Percentiles rank a stretch among this genome's conserved stretches.
phyloP scores from a whole-genome alignment of 495 filamentous ascomycete species.

The Aspergillus homomorphus region DNA sequence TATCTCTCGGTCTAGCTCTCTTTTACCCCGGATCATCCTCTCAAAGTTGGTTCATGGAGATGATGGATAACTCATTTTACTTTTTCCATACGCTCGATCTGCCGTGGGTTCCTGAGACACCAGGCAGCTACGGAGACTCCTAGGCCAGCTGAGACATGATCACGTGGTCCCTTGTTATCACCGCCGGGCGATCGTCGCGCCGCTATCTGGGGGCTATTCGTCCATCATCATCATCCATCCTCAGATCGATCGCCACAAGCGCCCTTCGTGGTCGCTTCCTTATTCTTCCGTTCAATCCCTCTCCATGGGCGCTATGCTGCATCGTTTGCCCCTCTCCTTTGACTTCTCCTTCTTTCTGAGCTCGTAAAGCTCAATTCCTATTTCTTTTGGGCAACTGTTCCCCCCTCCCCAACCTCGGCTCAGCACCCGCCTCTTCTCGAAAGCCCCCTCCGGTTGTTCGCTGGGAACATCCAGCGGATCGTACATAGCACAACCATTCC shows the following conservation, averaged over 20 bases:
- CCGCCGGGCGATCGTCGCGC: not conserved
- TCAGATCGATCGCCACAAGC: constrained; percentile 10
- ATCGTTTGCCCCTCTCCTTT: constrained; percentile 12
- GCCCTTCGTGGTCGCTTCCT: constrained; percentile 7
- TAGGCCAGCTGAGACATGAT: not conserved
- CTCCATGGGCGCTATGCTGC: constrained; percentile 20
- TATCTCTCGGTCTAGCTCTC: not conserved
- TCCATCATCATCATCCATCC: not conserved
- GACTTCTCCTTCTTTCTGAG: constrained; percentile 19
- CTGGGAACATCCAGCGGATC: not conserved
- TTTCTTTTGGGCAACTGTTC: constrained; percentile 13
- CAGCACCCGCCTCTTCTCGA: constrained; percentile 13
- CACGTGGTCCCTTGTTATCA: constrained; percentile 18
- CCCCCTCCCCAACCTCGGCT: constrained; percentile 10
- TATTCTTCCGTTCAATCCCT: not conserved
- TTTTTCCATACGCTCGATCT: not conserved
- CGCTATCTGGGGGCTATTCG: constrained; percentile 5
- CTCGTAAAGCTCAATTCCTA: constrained; percentile 20
- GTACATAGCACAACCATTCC: constrained; percentile 3
- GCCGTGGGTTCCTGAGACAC: not conserved
- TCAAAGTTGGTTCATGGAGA: not conserved
- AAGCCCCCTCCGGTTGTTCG: not conserved
- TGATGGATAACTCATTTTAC: not conserved
- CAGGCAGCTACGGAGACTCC: not conserved
- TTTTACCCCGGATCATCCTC: constrained; percentile 1